Conservation (phyloP, 495 filamentous ascomycete genomes). For the Aspergillus saccharolyticus region DNA sequence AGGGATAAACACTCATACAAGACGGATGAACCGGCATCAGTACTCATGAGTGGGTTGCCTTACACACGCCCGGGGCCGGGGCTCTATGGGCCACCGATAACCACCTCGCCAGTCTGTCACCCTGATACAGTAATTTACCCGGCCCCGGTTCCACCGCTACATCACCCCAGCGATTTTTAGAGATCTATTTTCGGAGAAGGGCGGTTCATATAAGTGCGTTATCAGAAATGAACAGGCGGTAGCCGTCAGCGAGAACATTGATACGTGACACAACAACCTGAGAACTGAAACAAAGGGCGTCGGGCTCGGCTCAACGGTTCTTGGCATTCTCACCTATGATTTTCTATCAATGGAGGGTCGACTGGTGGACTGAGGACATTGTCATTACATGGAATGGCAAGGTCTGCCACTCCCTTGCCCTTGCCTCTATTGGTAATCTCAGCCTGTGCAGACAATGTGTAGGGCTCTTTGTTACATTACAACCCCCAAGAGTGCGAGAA, state of each 20-base stretch:
- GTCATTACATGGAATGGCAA: not conserved
- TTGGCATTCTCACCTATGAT: not conserved
- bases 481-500: not conserved
- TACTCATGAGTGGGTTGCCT: slow-evolving; percentile 34
- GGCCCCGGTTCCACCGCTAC: slow-evolving; percentile 24
- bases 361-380: too few species aligned
- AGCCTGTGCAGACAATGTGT: not conserved
- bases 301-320: not conserved
- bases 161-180: slow-evolving; percentile 23
- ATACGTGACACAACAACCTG: not conserved
- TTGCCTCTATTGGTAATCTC: not conserved
- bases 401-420: not conserved
- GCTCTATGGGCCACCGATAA: slow-evolving; percentile 14
- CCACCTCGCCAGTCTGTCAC: slow-evolving; percentile 13
- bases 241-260: not conserved
- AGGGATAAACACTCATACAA: slow-evolving; percentile 16
- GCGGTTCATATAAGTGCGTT: not conserved
- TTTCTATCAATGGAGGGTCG: not conserved
- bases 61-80: slow-evolving; percentile 29
- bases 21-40: slow-evolving; percentile 13
- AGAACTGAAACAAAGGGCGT: not conserved
- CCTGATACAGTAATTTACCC: slow-evolving; percentile 20
- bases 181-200: not conserved
- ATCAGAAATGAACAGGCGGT: not conserved
- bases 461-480: slow-evolving; percentile 4